Evolutionary conservation across 768 basidiomycete genomes (phyloP), one percentile per base, ranked within the genome.

Genomic region (Panellus pusillus): DNA sequence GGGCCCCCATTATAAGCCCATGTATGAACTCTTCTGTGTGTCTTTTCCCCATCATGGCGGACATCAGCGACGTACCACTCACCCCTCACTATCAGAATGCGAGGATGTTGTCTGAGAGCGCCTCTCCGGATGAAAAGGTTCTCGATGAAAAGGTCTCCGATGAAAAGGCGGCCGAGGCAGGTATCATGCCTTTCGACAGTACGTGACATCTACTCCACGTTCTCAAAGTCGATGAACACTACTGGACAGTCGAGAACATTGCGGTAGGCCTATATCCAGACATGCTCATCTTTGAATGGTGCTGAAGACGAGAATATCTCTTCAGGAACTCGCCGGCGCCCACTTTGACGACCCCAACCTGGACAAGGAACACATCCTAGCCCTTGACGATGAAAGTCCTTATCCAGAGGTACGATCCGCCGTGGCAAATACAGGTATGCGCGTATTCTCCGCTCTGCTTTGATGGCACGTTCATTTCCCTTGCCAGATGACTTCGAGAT

Each of bases 371-470:
- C 56, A 68, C 47, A 61, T 66, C 28, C 55, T 71, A 28, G 65
- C 60, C 9, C 70, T 73, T 41, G 81, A 83, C 47, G 81, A 86
- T 59, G 90, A 92, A 61, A 89, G 86, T 36, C 87, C 88, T 27
- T 90, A 89, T 58, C 80, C 90, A 0, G 87, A 91, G 65, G 89
- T 90, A 28, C 80, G 87, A 39, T 80, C 80, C 42, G 81, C 82
- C 43, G 84, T 86, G n/a, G 78, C 83, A 36, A 85, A 85, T 19
- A 56, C 55, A 37, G 55, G 55, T 51, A 40, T 7, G 14, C 44
- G 3, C 7, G 1, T 18, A 15, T 9, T 1, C 12, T n/a, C 9
- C 32, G 11, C 11, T 44, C 9, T 46, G 17, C n/a, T 35, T 17
- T 13, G 19, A n/a, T 12, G 87, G 87, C 58, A 78, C 87, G 0